Evolutionary conservation across 148 eudicot species (phyloP), one percentile per base, ranked within the genome.

Genomic region (Persicaria maculosa): DNA sequence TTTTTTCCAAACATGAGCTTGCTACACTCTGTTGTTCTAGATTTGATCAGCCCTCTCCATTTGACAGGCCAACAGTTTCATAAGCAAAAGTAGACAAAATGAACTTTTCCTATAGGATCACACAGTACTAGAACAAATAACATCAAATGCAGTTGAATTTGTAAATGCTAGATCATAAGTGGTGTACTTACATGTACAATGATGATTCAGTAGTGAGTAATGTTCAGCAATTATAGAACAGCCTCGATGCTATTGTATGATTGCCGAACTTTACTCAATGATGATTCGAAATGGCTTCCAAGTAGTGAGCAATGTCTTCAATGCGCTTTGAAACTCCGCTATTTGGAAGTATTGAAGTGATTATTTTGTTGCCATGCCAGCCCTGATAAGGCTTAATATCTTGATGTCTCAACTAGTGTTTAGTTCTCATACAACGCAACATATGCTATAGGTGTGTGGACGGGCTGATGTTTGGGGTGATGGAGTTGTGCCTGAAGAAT

Each of bases 381-480:
- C 40, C 40, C 40, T 31, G 40, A 31, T 2, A 31, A 31, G 40
- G 40, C 40, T 31, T 31, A 31, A 31, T 2, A 1, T 31, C 40
- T 31, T 31, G 40, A 31, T 31, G 40, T 55, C 61, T 55, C 22
- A 55, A 6, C 25, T 55, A 6, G 17, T 55, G 61, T 55, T 15
- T 10, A 9, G 44, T 31, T 61, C 68, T 61, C 44, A 25, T 25
- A 7, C 36, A 47, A 15, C 45, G 50, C 11, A 69, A 47, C 31
- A 14, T 16, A 7, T 9, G 8, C n/a, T 50, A 20, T 82, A 89
- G 93, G 99, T 95, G 44, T 91, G 98, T 80, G 98, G 98, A 64
- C 82, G 83, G 76, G 97, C 95, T 44, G 92, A 90, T 69, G 97
- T 92, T 50, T 95, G 99, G 99, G 99, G 99, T 9, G 99, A 95